phyloP scores from a whole-genome alignment of 2,329 filamentous ascomycete species.

The Fusarium tricinctum region DNA sequence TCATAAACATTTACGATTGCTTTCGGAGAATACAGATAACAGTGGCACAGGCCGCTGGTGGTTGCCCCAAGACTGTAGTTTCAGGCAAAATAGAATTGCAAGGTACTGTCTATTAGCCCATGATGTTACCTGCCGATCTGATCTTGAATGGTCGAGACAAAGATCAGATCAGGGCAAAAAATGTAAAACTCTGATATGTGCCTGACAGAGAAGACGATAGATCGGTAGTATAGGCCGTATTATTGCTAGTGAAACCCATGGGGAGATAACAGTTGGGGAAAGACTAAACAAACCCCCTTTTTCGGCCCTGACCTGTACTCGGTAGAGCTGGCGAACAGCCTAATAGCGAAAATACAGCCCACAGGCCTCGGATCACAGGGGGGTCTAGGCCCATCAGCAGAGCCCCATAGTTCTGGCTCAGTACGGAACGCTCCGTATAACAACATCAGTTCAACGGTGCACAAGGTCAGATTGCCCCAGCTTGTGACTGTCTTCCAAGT shows the following conservation, averaged over 20 bases:
- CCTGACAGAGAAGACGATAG: background rate
- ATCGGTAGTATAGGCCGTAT: background rate
- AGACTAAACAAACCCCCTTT: conserved; percentile 24
- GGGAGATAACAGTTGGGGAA: conserved; percentile 16
- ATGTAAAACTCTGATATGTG: conserved; percentile 1
- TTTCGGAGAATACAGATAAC: background rate
- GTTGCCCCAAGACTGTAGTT: background rate
- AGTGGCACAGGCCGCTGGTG: background rate
- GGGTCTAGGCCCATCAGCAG: conserved; percentile 6
- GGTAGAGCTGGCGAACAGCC: conserved; percentile 17
- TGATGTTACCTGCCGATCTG: background rate
- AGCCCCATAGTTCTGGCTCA: conserved; percentile 22
- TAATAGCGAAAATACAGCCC: conserved; percentile 23
- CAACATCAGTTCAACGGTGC: conserved; percentile 15
- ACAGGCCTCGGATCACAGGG: background rate
- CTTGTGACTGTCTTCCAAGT: conserved; percentile 17
- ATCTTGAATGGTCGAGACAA: background rate
- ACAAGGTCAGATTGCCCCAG: conserved; percentile 15
- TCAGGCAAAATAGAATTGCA: background rate
- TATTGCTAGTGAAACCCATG: conserved; percentile 5
- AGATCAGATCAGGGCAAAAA: conserved; percentile 18
- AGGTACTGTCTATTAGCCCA: background rate
- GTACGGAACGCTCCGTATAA: conserved; percentile 19
- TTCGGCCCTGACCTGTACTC: background rate
- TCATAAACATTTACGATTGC: background rate